Percentiles rank a stretch among this genome's conserved stretches.
These are phyloP conservation scores for Akanthomyces dipterigenus DNA, from an alignment of 2,329 filamentous ascomycete genomes.

Conservation along the genomic window DNA sequence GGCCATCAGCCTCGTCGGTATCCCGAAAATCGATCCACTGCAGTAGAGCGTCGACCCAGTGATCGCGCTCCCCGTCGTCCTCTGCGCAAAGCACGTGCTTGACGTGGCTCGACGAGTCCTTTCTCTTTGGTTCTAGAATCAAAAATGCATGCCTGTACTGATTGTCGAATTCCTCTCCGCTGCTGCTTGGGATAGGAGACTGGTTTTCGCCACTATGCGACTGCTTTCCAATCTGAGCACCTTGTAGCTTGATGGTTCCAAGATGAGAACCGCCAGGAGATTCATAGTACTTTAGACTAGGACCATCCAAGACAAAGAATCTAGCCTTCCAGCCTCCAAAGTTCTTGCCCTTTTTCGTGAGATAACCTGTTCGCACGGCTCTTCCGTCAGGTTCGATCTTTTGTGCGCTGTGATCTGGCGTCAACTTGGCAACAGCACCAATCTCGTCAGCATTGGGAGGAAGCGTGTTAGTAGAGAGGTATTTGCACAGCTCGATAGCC, in stretches of 20 bases:
- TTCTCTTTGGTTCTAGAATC: constrained; percentile 91
- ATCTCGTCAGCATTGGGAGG: constrained; percentile 56
- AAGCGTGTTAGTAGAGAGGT: constrained; percentile 65
- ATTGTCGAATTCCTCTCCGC: constrained; percentile 73
- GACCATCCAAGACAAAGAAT: constrained; percentile 55
- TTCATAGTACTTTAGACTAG: constrained; percentile 82
- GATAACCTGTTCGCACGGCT: constrained; percentile 75
- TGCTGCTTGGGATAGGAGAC: constrained; percentile 49
- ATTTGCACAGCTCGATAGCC: constrained; percentile 77
- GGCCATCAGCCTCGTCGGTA: constrained; percentile 40
- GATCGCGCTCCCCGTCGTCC: constrained; percentile 84
- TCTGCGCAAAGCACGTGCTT: constrained; percentile 95
- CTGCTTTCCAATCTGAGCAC: constrained; percentile 92
- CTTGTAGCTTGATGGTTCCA: constrained; percentile 85
- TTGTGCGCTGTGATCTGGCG: constrained; percentile 24
- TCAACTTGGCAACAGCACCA: constrained; percentile 19
- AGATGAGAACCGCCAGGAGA: constrained; percentile 82
- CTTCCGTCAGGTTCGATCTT: constrained; percentile 54
- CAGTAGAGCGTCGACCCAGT: constrained; percentile 85
- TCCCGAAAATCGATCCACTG: constrained; percentile 79
- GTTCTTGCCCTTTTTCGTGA: constrained; percentile 96
- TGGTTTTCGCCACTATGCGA: constrained; percentile 45
- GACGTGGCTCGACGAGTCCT: constrained; percentile 80
- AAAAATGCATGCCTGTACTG: constrained; percentile 96
- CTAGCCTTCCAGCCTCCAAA: constrained; percentile 97